phyloP scores from a whole-genome alignment of 2,329 filamentous ascomycete genomes.

The Dothideomycetes sp. region DNA sequence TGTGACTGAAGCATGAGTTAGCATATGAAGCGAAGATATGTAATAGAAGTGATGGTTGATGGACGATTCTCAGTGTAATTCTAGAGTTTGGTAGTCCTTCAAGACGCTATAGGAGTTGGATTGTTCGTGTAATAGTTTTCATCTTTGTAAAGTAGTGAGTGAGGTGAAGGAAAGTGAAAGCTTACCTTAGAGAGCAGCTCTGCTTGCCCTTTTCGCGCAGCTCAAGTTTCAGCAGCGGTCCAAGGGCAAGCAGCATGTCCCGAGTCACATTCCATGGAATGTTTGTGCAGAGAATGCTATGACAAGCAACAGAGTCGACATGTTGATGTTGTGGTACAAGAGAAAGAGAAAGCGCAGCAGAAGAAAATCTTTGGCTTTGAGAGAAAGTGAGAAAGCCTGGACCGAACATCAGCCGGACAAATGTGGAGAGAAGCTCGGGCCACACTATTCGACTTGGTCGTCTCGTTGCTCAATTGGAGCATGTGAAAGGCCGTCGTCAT shows the following conservation, averaged over 20 bases:
- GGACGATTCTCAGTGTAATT: constrained; percentile 42
- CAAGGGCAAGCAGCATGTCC: constrained; percentile 3
- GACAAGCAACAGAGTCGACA: neutral
- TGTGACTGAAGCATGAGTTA: constrained; percentile 2
- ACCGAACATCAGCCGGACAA: neutral
- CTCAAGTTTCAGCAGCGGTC: neutral
- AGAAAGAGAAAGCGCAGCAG: neutral
- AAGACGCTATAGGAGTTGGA: constrained; percentile 48
- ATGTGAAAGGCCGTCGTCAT: constrained; percentile 10
- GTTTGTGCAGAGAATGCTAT: neutral
- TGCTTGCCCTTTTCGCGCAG: constrained; percentile 1
- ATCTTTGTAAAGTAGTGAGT: constrained; percentile 11
- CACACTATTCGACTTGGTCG: neutral
- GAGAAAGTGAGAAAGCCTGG: constrained; percentile 1
- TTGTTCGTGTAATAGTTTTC: constrained; percentile 38
- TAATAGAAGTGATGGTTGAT: neutral
- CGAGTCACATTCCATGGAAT: constrained; percentile 1
- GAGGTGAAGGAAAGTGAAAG: neutral
- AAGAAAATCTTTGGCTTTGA: constrained; percentile 12
- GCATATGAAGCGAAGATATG: neutral
- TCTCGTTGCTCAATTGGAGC: too few relatives aligned
- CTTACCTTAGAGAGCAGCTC: constrained; percentile 1
- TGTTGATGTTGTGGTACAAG: constrained; percentile 8
- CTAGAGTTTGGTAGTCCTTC: constrained; percentile 45
- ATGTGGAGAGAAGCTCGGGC: neutral